Evolutionary conservation across 805 yeast genomes (phyloP).

Genomic region (Yarrowia sp.): DNA sequence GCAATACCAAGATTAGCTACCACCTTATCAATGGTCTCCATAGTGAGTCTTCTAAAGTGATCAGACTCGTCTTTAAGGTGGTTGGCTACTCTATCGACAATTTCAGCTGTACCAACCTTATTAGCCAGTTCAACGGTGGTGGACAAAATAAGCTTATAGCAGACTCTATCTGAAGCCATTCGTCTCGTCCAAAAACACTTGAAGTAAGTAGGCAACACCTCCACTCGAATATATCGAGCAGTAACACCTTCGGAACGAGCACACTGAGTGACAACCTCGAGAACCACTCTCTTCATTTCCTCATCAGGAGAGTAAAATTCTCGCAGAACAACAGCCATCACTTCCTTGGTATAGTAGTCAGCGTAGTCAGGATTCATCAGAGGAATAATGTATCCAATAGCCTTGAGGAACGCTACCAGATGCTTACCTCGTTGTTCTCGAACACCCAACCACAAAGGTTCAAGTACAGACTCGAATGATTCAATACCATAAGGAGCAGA

Average conservation of each 20-base stretch:
- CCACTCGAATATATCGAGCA: constrained; percentile 48
- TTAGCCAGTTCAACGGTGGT: constrained; percentile 67
- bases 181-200: constrained; percentile 79
- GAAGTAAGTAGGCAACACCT: constrained; percentile 62
- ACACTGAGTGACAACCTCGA: constrained; percentile 66
- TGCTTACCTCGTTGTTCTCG: constrained; percentile 73
- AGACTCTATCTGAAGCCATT: constrained; percentile 53
- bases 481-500: constrained; percentile 88
- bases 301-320: constrained; percentile 83
- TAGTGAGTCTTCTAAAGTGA: constrained; percentile 72
- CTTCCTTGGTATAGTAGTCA: constrained; percentile 70
- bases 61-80: constrained; percentile 81
- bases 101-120: constrained; percentile 61
- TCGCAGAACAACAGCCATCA: constrained; percentile 62
- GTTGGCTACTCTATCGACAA: constrained; percentile 56
- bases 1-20: constrained; percentile 51
- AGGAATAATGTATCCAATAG: constrained; percentile 78
- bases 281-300: constrained; percentile 74
- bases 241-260: constrained; percentile 58
- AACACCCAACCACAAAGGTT: constrained; percentile 79
- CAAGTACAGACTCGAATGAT: constrained; percentile 70
- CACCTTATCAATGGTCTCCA: constrained; percentile 63
- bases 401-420: constrained; percentile 70
- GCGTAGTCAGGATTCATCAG: constrained; percentile 83
- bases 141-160: constrained; percentile 61